A percentile compares a stretch with the other conserved stretches of the same genome.
Conservation (phyloP, 257 asterid species). For the Solanum chiquidenum region DNA sequence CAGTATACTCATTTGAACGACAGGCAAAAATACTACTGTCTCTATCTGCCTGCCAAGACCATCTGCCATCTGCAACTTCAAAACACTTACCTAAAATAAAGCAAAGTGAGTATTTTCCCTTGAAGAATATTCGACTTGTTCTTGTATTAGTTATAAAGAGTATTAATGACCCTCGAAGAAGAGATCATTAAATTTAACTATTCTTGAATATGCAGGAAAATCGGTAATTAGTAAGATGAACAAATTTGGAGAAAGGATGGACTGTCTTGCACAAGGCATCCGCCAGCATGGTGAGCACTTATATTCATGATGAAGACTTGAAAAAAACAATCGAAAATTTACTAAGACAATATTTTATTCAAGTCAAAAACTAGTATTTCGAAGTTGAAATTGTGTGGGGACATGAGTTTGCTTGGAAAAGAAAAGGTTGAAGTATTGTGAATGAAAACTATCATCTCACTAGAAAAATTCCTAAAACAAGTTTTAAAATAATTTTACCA, state of each 20-base stretch:
- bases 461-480: background rate
- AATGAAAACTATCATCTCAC: no score
- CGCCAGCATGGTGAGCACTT: constrained; percentile 24
- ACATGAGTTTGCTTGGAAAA: no score
- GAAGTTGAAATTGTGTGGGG: no score
- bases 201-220: background rate
- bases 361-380: no score
- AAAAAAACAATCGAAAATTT: no score
- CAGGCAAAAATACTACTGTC: background rate
- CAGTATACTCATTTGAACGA: background rate
- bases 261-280: constrained; percentile 28
- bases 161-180: background rate
- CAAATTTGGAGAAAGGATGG: constrained; percentile 16
- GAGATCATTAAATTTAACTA: no score
- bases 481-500: background rate
- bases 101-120: background rate
- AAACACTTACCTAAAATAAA: background rate
- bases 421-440: no score
- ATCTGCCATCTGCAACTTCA: background rate
- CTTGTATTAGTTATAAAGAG: no score
- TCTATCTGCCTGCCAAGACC: background rate
- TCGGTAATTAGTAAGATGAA: background rate
- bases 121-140: no score
- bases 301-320: no score
- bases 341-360: no score